A percentile compares a stretch with the other conserved stretches of the same genome.
These are phyloP conservation scores for Vitis cinerea DNA, from an alignment of 164 flowering plant species.

Conservation along the genomic window DNA sequence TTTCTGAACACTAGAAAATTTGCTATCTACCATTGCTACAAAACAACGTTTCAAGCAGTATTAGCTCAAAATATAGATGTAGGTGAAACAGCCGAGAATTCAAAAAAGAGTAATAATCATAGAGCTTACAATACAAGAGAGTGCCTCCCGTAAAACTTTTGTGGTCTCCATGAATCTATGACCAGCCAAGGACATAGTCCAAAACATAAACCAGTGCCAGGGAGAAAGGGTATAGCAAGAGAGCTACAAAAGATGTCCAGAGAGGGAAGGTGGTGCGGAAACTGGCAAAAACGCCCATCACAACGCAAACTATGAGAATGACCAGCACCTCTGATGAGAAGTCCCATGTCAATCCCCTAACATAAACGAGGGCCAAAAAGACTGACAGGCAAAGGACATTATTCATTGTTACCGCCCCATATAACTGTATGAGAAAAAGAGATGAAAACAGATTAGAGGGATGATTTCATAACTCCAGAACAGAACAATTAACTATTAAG, in stretches of 20 bases:
- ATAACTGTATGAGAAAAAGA: constrained; percentile 47
- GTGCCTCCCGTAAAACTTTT: no score
- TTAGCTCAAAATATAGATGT: no score
- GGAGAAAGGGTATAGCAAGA: constrained; percentile 65
- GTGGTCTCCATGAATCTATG: constrained; percentile 26
- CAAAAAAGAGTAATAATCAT: no score
- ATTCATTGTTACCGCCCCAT: constrained; percentile 77
- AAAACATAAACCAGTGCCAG: constrained; percentile 69
- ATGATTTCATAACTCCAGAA: no score
- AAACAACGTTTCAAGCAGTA: no score
- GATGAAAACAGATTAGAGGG: not conserved
- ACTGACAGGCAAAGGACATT: constrained; percentile 68
- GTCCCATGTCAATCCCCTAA: constrained; percentile 69
- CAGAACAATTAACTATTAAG: no score
- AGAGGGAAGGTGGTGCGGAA: constrained; percentile 68
- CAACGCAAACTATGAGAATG: constrained; percentile 56
- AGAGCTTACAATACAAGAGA: no score
- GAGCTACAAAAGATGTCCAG: constrained; percentile 68
- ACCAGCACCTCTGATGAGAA: constrained; percentile 79
- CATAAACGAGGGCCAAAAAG: constrained; percentile 64
- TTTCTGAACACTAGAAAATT: no score
- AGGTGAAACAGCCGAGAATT: no score
- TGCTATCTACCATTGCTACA: no score
- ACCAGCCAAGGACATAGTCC: constrained; percentile 65
- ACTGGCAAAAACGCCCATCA: constrained; percentile 68